These are phyloP conservation scores for Pilaira anomala DNA, from an alignment of 192 early-diverging fungal genomes.

Conservation along the genomic window DNA sequence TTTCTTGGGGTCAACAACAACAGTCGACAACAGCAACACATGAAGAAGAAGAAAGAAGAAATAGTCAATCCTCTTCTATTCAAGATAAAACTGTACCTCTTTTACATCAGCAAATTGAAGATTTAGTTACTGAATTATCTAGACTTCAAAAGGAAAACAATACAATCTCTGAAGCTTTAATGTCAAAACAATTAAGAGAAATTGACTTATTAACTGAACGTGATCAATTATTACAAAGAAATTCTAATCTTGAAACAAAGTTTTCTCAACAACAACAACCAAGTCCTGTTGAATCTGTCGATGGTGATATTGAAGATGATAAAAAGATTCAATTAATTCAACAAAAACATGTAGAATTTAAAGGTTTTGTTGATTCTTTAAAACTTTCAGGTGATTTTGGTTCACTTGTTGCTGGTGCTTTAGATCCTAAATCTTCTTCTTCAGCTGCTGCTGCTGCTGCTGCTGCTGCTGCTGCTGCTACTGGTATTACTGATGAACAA, in stretches of 20 bases:
- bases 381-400: constrained; percentile 35
- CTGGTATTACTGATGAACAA: background rate
- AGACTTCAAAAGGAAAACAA: constrained; percentile 68
- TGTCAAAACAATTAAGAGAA: constrained; percentile 53
- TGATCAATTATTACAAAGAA: constrained; percentile 47
- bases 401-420: constrained; percentile 30
- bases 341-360: constrained; percentile 27
- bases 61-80: no score
- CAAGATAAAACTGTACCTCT: constrained; percentile 14
- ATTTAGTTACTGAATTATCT: constrained; percentile 63
- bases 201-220: constrained; percentile 44
- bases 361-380: constrained; percentile 25
- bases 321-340: background rate
- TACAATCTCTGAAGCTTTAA: constrained; percentile 56
- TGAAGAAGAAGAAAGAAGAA: background rate
- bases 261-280: constrained; percentile 19
- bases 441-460: constrained; percentile 3
- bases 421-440: constrained; percentile 5
- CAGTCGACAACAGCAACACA: constrained; percentile 2
- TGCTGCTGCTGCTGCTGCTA: constrained; percentile 1
- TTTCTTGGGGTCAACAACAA: constrained; percentile 19
- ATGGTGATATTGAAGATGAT: constrained; percentile 5
- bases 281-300: constrained; percentile 8
- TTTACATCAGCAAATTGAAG: constrained; percentile 57
- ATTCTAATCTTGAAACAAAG: constrained; percentile 2